Evolutionary conservation across 2,329 filamentous ascomycete genomes (phyloP), one percentile per base, ranked within the genome.

Genomic region (Mycocentrospora acerina): DNA sequence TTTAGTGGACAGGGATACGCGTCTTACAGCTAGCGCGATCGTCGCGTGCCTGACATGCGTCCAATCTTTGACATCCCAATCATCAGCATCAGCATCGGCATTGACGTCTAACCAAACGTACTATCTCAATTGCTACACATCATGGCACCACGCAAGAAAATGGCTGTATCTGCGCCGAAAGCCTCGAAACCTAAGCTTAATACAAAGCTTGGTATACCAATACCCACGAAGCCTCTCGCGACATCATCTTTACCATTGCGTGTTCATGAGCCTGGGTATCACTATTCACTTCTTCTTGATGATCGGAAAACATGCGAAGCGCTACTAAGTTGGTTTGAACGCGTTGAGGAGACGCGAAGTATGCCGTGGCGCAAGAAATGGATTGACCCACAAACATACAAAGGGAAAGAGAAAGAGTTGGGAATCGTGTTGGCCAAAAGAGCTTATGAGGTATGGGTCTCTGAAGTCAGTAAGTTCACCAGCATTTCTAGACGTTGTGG

Each of bases 371-470:
- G 81, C 19, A 79, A 81, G 48, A 44, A 71, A 2, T 84, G 79
- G 77, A 67, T 79, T 35, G 64, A 80, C 37, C 74, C 74, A 7
- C 53, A 67, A 12, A 50, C 56, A 1, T 46, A 41, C 17, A 30
- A 47, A 2, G 49, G 38, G 4, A 32, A 17, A 7, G 44, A 57
- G 16, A 45, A 56, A 2, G 62, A 66, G n/a, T 64, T 77, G 7
- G 45, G 32, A 9, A 31, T 41, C n/a, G 60, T 59, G 3, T 67
- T 82, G 9, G 74, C 76, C 41, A 72, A 67, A 19, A 75, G 81
- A 32, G 81, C 80, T 2, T 84, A 84, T 64, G 75, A 83, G 58
- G 80, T 84, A 31, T 83, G 80, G 78, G 81, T 84, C 55, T 80
- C 76, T 54, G 81, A 84, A 65, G 78, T 83, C 50, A 84, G 62